These are phyloP conservation scores for Tetrapisispora arboricola DNA, from an alignment of 805 yeast genomes.

Conservation along the genomic window DNA sequence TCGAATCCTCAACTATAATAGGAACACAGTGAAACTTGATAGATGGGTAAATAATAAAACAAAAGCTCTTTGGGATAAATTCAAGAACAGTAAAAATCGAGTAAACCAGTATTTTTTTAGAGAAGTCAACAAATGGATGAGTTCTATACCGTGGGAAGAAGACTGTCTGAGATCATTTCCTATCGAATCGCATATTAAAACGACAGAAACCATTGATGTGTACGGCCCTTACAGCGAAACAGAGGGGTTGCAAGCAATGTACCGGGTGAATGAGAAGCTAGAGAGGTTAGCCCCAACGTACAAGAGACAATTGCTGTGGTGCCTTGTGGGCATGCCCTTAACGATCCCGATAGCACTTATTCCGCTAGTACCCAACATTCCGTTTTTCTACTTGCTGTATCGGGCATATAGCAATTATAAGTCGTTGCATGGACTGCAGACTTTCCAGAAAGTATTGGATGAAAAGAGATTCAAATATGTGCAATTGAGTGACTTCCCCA, in stretches of 20 bases:
- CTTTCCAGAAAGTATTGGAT: conserved; percentile 47
- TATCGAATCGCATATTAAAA: conserved; percentile 41
- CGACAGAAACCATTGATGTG: neutral
- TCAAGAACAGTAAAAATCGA: conserved; percentile 43
- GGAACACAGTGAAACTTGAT: neutral
- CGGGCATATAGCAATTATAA: conserved; percentile 77
- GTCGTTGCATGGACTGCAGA: conserved; percentile 66
- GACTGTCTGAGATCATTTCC: conserved; percentile 69
- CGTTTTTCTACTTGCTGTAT: conserved; percentile 77
- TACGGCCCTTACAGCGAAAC: neutral
- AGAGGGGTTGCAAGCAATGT: neutral
- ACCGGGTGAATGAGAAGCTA: neutral
- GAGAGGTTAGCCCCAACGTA: conserved; percentile 41
- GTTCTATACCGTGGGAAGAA: conserved; percentile 71
- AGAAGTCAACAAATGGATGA: conserved; percentile 42
- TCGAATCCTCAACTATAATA: neutral
- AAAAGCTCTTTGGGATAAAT: conserved; percentile 48
- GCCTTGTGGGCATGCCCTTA: conserved; percentile 58
- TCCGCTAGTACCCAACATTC: conserved; percentile 86
- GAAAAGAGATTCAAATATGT: neutral
- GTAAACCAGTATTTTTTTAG: conserved; percentile 52
- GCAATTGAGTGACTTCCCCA: neutral
- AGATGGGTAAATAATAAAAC: conserved; percentile 40
- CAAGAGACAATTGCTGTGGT: conserved; percentile 40
- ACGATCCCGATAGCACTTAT: conserved; percentile 70